Evolutionary conservation across 768 basidiomycete species (phyloP).

Genomic region (Rhodosporidiobolus odoratus): DNA sequence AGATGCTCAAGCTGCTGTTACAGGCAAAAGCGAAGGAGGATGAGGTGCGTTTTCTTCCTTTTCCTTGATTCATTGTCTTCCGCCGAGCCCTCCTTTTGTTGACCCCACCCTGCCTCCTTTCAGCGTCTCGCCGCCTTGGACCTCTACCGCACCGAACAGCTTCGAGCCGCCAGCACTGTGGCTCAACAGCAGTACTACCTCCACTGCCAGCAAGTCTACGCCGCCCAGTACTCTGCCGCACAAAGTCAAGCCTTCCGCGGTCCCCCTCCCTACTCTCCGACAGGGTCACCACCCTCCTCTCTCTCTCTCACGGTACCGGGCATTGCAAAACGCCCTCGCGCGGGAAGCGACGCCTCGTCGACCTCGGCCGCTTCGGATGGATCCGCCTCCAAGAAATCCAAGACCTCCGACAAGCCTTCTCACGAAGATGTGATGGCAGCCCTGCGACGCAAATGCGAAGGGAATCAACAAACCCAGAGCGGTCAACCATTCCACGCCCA

Average conservation of each 20-base stretch:
- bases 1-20: slow-evolving; percentile 27
- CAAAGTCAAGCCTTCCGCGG: slow-evolving; percentile 1
- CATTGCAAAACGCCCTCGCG: slow-evolving; percentile 1
- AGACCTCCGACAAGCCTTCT: neutral
- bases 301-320: neutral
- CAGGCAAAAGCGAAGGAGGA: slow-evolving; percentile 30
- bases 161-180: slow-evolving; percentile 24
- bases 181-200: slow-evolving; percentile 16
- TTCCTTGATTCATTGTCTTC: neutral
- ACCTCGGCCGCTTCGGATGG: neutral
- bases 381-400: slow-evolving; percentile 1
- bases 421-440: slow-evolving; percentile 32
- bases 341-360: slow-evolving; percentile 13
- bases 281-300: slow-evolving; percentile 11
- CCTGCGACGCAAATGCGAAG: slow-evolving; percentile 21
- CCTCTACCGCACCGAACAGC: slow-evolving; percentile 32
- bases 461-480: slow-evolving; percentile 8
- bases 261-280: slow-evolving; percentile 18
- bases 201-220: slow-evolving; percentile 14
- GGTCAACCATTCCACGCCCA: neutral
- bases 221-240: neutral
- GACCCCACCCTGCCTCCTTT: neutral
- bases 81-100: neutral
- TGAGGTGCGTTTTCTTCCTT: slow-evolving; percentile 11
- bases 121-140: slow-evolving; percentile 37